Evolutionary conservation across 2,329 filamentous ascomycete genomes (phyloP).

Genomic region (Thelonectria discophora): DNA sequence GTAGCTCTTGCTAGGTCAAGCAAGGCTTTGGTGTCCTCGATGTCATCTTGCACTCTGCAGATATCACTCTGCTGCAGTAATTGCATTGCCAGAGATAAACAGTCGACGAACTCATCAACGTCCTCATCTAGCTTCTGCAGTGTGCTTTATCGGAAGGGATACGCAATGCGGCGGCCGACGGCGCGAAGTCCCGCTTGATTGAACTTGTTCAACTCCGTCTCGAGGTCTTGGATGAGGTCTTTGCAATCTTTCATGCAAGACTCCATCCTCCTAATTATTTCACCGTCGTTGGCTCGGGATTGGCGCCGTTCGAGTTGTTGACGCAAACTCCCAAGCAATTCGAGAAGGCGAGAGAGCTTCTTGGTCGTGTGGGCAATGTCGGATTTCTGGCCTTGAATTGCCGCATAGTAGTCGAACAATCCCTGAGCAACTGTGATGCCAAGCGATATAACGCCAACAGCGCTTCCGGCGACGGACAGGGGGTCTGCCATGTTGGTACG

Average conservation of each 20-base stretch:
- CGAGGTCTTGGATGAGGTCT: conserved; percentile 43
- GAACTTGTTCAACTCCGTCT: conserved; percentile 41
- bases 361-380: conserved; percentile 41
- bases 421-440: conserved; percentile 47
- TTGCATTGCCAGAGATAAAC: conserved; percentile 42
- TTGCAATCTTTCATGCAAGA: conserved; percentile 39
- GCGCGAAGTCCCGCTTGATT: conserved; percentile 15
- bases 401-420: conserved; percentile 47
- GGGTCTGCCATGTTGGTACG: conserved; percentile 21
- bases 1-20: conserved; percentile 39
- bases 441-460: conserved; percentile 48
- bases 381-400: conserved; percentile 33
- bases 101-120: conserved; percentile 44
- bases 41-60: conserved; percentile 36
- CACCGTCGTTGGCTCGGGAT: conserved; percentile 36
- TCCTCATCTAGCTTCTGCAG: conserved; percentile 51
- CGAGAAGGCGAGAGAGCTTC: conserved; percentile 39
- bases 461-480: conserved; percentile 38
- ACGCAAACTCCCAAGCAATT: conserved; percentile 38
- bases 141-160: conserved; percentile 49
- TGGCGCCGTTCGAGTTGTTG: conserved; percentile 28
- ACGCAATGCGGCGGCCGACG: conserved; percentile 33
- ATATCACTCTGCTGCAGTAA: conserved; percentile 44
- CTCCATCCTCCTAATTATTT: conserved; percentile 38
- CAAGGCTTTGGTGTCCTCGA: conserved; percentile 41